Evolutionary conservation across 1,139 yeast genomes (phyloP).

Genomic region (Debaryomycetaceae sp.): DNA sequence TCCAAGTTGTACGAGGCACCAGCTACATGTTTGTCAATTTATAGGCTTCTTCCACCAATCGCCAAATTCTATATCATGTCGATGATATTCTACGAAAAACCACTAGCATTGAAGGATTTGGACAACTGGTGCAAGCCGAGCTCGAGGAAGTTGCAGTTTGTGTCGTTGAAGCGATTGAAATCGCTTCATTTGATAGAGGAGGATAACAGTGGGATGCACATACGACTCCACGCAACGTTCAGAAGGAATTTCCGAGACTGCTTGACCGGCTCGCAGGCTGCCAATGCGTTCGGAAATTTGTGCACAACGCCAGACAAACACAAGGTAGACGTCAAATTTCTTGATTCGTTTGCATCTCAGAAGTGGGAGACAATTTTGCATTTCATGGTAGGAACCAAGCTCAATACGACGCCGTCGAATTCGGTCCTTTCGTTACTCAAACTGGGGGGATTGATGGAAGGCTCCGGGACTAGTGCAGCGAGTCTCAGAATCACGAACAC

Average conservation of each 20-base stretch:
- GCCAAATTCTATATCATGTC: constrained; percentile 89
- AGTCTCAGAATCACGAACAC: constrained; percentile 74
- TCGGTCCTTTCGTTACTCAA: constrained; percentile 63
- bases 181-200: constrained; percentile 76
- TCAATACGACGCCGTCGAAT: constrained; percentile 59
- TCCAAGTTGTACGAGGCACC: constrained; percentile 74
- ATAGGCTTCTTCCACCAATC: constrained; percentile 79
- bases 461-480: constrained; percentile 29
- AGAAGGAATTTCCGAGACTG: constrained; percentile 76
- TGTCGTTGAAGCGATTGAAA: constrained; percentile 74
- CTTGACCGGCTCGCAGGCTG: constrained; percentile 68
- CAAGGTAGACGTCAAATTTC: constrained; percentile 56
- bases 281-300: constrained; percentile 45
- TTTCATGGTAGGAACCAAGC: constrained; percentile 93
- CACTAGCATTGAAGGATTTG: constrained; percentile 63
- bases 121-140: constrained; percentile 73
- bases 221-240: constrained; percentile 70
- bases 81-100: constrained; percentile 77
- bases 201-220: constrained; percentile 47
- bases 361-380: constrained; percentile 96
- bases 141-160: constrained; percentile 56
- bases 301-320: constrained; percentile 33
- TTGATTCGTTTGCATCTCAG: constrained; percentile 76
- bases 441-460: constrained; percentile 86
- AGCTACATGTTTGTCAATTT: constrained; percentile 91